These are phyloP conservation scores for Misopates orontium DNA, from an alignment of 257 asterid species.

Conservation along the genomic window DNA sequence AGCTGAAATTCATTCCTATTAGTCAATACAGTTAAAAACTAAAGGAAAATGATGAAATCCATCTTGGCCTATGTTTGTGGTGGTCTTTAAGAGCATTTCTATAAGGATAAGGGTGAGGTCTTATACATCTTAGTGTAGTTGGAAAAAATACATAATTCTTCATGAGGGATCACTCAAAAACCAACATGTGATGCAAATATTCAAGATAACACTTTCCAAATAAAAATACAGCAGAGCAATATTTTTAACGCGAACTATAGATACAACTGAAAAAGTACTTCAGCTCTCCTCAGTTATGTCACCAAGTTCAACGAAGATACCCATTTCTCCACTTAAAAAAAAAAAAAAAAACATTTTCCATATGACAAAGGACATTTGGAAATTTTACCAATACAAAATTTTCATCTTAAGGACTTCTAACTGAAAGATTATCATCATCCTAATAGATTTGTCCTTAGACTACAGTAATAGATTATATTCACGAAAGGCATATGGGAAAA, in stretches of 20 bases:
- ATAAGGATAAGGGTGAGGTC: slow-evolving; percentile 3
- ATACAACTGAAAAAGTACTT: background rate
- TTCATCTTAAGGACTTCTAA: background rate
- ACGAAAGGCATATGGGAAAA: background rate
- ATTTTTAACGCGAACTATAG: background rate
- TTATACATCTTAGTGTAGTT: background rate
- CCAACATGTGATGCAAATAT: background rate
- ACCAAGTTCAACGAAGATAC: background rate
- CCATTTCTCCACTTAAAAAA: no score
- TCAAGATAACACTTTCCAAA: background rate
- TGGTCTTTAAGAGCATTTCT: background rate
- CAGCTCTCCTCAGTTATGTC: background rate
- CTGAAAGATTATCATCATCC: background rate
- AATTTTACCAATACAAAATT: background rate
- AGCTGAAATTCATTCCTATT: background rate
- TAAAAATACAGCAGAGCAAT: background rate
- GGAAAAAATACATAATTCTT: background rate
- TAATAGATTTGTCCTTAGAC: background rate
- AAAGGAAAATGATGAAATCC: background rate
- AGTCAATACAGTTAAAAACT: background rate
- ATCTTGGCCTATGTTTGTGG: background rate
- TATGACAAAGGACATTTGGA: background rate
- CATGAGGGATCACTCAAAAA: background rate
- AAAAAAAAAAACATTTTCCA: background rate
- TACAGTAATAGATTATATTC: background rate